Evolutionary conservation across 1,284 basidiomycete species (phyloP).

Genomic region (Calocybe gambosa): DNA sequence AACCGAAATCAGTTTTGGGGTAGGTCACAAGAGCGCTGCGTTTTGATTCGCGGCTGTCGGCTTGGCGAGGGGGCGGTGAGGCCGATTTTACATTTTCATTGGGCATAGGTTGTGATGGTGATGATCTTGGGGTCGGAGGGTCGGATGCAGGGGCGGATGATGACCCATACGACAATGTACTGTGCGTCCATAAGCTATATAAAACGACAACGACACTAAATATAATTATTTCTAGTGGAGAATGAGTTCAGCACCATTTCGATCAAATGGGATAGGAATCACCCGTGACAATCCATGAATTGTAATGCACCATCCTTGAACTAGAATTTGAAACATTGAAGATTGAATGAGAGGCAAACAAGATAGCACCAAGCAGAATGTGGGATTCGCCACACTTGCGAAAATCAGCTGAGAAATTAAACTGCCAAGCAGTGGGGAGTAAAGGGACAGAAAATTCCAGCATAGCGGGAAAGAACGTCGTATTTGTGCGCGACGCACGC

Average conservation of each 20-base stretch:
- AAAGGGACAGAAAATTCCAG: conserved; percentile 36
- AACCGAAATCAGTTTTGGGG: conserved; percentile 49
- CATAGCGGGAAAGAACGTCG: conserved; percentile 37
- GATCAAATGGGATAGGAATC: conserved; percentile 13
- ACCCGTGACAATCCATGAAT: conserved; percentile 43
- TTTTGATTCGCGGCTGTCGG: conserved; percentile 41
- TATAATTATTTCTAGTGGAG: conserved; percentile 46
- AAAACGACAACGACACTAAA: conserved; percentile 52
- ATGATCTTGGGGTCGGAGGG: conserved; percentile 18
- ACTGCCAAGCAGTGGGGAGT: conserved; percentile 32
- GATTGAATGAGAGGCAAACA: conserved; percentile 36
- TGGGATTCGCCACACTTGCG: conserved; percentile 51
- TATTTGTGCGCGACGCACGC: conserved; percentile 22
- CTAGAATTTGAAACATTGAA: conserved; percentile 13
- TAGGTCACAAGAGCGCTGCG: conserved; percentile 25
- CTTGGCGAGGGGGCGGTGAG: conserved; percentile 37
- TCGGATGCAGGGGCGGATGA: conserved; percentile 5
- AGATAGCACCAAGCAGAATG: conserved; percentile 48
- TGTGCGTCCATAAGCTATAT: conserved; percentile 62
- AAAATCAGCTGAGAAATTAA: conserved; percentile 46
- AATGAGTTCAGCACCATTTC: neutral
- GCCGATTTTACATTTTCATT: conserved; percentile 20
- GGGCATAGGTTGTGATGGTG: conserved; percentile 18
- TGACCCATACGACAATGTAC: conserved; percentile 24
- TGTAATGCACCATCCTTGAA: conserved; percentile 20